Conservation (phyloP, 2,329 filamentous ascomycete species). For the Mycogone perniciosa region DNA sequence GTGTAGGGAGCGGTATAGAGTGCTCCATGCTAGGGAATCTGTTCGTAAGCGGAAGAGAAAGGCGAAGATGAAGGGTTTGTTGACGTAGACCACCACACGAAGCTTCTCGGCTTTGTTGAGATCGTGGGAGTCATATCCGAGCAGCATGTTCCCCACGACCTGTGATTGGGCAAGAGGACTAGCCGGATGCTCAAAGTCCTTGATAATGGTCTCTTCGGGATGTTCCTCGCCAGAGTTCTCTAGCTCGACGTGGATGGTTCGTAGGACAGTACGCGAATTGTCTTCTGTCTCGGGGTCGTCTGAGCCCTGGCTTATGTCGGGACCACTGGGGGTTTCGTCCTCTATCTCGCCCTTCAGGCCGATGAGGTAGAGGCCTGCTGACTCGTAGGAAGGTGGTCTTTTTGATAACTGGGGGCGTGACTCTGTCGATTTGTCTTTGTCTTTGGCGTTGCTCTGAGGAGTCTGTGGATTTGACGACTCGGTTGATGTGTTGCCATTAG, state of each 20-base stretch:
- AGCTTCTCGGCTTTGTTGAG: slow-evolving; percentile 51
- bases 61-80: slow-evolving; percentile 69
- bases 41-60: slow-evolving; percentile 61
- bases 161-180: slow-evolving; percentile 28
- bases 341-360: slow-evolving; percentile 62
- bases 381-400: slow-evolving; percentile 21
- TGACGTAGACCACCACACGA: slow-evolving; percentile 66
- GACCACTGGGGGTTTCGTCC: slow-evolving; percentile 29
- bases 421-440: slow-evolving; percentile 12
- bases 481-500: neutral
- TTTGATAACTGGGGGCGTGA: neutral
- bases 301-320: slow-evolving; percentile 24
- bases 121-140: slow-evolving; percentile 37
- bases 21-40: slow-evolving; percentile 49
- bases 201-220: slow-evolving; percentile 39
- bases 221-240: slow-evolving; percentile 35
- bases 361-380: slow-evolving; percentile 53
- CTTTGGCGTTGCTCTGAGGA: slow-evolving; percentile 11
- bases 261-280: slow-evolving; percentile 53
- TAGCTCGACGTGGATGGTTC: slow-evolving; percentile 62
- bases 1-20: slow-evolving; percentile 54
- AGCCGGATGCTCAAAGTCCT: slow-evolving; percentile 36
- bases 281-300: slow-evolving; percentile 29
- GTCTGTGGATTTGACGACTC: slow-evolving; percentile 13
- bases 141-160: slow-evolving; percentile 27